These are phyloP conservation scores for Daldinia grandis DNA, from an alignment of 495 filamentous ascomycete species.

Conservation along the genomic window DNA sequence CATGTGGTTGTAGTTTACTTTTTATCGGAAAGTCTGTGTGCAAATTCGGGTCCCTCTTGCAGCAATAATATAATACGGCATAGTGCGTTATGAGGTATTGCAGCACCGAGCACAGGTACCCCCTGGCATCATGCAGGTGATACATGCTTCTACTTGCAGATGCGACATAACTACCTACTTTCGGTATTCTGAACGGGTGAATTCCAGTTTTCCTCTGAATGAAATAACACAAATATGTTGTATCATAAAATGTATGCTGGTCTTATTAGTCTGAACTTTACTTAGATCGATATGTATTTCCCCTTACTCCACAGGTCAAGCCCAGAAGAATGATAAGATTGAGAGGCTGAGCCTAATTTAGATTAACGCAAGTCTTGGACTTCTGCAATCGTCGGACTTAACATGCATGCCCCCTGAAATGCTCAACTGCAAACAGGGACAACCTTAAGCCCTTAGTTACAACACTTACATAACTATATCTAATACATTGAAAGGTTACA, in stretches of 20 bases:
- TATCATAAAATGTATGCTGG: slow-evolving; percentile 12
- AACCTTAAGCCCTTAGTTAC: too few species aligned
- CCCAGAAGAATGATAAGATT: slow-evolving; percentile 16
- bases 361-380: slow-evolving; percentile 25
- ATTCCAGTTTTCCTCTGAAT: background rate
- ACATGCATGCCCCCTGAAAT: slow-evolving; percentile 34
- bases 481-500: slow-evolving; percentile 15
- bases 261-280: slow-evolving; percentile 28
- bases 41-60: slow-evolving; percentile 2
- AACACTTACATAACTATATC: background rate
- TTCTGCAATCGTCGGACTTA: slow-evolving; percentile 17
- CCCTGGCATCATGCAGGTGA: slow-evolving; percentile 12
- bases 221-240: slow-evolving; percentile 1
- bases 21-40: slow-evolving; percentile 38
- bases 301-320: slow-evolving; percentile 14
- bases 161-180: background rate
- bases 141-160: background rate
- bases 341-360: slow-evolving; percentile 29
- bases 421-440: slow-evolving; percentile 5
- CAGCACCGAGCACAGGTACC: background rate
- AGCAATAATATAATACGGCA: slow-evolving; percentile 22
- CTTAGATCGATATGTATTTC: slow-evolving; percentile 31
- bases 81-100: slow-evolving; percentile 15
- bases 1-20: slow-evolving; percentile 12
- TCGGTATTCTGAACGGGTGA: background rate